Evolutionary conservation across 2,329 filamentous ascomycete species (phyloP).

Genomic region (Fusarium virguliforme): DNA sequence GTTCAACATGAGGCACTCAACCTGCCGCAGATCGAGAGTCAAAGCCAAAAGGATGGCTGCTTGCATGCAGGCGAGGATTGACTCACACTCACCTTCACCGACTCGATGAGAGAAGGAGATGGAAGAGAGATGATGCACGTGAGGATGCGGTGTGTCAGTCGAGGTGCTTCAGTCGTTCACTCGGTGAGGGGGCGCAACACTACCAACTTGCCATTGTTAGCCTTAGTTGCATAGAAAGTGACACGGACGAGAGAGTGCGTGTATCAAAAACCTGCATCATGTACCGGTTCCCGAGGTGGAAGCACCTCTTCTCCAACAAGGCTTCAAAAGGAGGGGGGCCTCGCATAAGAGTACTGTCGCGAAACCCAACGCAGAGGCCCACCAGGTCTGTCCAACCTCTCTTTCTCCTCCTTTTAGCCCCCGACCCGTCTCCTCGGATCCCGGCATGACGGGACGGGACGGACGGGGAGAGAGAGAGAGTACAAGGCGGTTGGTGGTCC

Average conservation of each 20-base stretch:
- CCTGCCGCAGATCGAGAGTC: background rate
- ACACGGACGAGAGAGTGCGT: background rate
- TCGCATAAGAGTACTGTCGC: background rate
- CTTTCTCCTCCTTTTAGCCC: no score
- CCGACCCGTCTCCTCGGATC: background rate
- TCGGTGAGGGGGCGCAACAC: no score
- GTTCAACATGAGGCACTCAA: background rate
- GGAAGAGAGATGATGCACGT: background rate
- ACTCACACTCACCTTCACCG: constrained; percentile 1
- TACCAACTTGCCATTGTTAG: no score
- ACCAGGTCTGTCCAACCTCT: background rate
- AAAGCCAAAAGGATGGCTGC: constrained; percentile 1
- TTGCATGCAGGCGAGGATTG: background rate
- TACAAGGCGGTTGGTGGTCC: background rate
- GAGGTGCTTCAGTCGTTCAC: background rate
- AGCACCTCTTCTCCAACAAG: background rate
- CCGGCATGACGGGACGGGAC: background rate
- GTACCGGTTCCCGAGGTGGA: no score
- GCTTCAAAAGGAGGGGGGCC: background rate
- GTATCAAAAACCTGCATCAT: background rate
- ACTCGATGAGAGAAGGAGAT: background rate
- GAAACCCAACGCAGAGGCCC: constrained; percentile 1
- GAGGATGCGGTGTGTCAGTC: background rate
- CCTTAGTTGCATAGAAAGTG: no score
- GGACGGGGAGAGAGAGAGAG: no score